Evolutionary conservation across 2,329 filamentous ascomycete species (phyloP), one percentile per base, ranked within the genome.

Genomic region (Microdochium nivale): DNA sequence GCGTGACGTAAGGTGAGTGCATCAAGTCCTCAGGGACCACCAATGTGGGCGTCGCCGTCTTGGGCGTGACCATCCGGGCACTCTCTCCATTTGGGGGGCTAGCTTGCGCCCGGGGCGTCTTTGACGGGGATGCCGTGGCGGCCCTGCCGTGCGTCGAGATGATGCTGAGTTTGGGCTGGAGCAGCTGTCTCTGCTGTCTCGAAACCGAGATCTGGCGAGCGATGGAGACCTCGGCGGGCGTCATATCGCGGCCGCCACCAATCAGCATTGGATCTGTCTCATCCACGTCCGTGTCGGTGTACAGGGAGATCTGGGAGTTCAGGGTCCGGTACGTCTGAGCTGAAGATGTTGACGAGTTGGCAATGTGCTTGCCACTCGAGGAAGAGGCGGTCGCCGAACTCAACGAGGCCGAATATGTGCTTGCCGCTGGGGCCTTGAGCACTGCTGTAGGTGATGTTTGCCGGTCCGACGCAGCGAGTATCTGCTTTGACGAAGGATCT

Each of bases 141-240:
- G 24, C 3, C 25, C 25, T 44, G 56, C 30, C 57, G 56, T 48
- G 62, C 55, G 53, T 58, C 60, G 49, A 53, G 43, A 49, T 58
- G 64, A 23, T 66, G 68, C 59, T 75, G 70, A 37, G 43, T 5
- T 82, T 65, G 13, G 80, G 79, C 48, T 77, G 73, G 19, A 86
- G 67, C 55, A 85, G 67, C 60, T 78, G 75, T 19, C 79, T 72
- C 64, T 86, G 84, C 64, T 82, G 75, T 13, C 77, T 70, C 13
- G 81, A 84, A 25, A 87, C 71, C 56, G 79, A 84, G 57, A 87
- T 85, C 62, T 87, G 83, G 1, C 84, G 73, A 0, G 83, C 83
- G 57, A 87, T 86, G 1, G 82, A 86, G 47, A 84, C 73, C 64
- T 86, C 79, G 3, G 84, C 81, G 1, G 82, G 79, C 44, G 74